Conservation (phyloP, 1,284 basidiomycete species). For the Moesziomyces parantarcticus region DNA sequence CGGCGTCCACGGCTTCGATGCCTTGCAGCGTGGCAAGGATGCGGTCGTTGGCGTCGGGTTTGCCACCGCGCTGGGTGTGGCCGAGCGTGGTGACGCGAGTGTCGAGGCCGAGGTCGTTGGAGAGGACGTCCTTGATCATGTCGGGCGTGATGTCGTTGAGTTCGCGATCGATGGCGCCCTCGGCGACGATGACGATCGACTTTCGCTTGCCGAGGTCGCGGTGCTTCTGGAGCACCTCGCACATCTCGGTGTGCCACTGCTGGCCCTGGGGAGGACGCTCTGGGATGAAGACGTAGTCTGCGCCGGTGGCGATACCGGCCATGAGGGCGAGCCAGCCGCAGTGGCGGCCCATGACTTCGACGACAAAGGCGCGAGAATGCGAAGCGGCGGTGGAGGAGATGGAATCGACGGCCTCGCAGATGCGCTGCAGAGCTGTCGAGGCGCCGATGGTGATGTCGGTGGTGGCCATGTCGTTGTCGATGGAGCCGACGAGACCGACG, state of each 20-base stretch:
- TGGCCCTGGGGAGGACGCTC: conserved; percentile 83
- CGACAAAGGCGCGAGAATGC: conserved; percentile 95
- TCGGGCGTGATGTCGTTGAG: conserved; percentile 90
- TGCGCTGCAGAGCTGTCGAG: conserved; percentile 91
- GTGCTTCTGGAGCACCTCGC: conserved; percentile 87
- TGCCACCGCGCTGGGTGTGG: conserved; percentile 94
- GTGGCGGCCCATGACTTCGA: conserved; percentile 98
- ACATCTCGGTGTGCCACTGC: conserved; percentile 93
- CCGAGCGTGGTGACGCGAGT: conserved; percentile 98
- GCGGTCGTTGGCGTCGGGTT: conserved; percentile 90
- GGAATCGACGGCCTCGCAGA: conserved; percentile 97
- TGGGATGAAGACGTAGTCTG: conserved; percentile 97
- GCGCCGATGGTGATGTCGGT: conserved; percentile 98
- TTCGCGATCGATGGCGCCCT: conserved; percentile 88
- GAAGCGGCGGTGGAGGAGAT: conserved; percentile 96
- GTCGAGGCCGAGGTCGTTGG: conserved; percentile 87
- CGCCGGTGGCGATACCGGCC: conserved; percentile 92
- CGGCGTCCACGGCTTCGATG: conserved; percentile 88
- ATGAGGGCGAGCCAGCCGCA: conserved; percentile 97
- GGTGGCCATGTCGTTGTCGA: conserved; percentile 99
- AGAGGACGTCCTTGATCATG: conserved; percentile 87
- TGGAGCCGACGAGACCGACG: conserved; percentile 95
- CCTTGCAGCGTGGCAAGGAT: conserved; percentile 95
- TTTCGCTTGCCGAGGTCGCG: conserved; percentile 92
- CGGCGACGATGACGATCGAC: conserved; percentile 97